Base-by-base conservation (phyloP, 805 yeast genomes). In the Pichia deserticola region DNA sequence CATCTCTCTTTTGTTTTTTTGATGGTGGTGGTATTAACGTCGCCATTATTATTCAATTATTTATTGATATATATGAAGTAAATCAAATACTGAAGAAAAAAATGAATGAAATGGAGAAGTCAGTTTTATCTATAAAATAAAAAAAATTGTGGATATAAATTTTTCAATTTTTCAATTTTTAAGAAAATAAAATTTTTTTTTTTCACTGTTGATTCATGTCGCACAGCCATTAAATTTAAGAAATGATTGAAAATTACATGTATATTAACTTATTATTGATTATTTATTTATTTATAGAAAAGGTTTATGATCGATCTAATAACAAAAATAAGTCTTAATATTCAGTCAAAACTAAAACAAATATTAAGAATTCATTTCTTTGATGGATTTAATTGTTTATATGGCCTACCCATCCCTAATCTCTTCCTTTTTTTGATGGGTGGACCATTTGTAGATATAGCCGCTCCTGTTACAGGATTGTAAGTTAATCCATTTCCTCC, bases 21-120 rank as follows among this genome's bases (percentile, higher is more conserved):
- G 96, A 84, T 25, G 87, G 95, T 39, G 97, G 98, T 29, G 99
- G 99, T 43, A 93, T 67, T 41, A 88, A 73, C 0, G 98, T 93
- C 46, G 98, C 93, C 98, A 92, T 90, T 38, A 20, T 20, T 20
- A 20, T 20, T 20, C 20, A 20, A 20, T 20, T 20, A 20, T 20
- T 20, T 20, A 20, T 20, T 20, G 20, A 3, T 20, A 20, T 20
- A 2, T 20, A 20, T 20, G 2, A 2, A 20, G 20, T 20, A 20
- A 20, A 20, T 2, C 3, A 20, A 20, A 20, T 20, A 20, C 20
- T 20, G 3, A 20, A 20, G 20, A 20, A 20, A 20, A 20, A 3
- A 20, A 2, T 20, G 3, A 20, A 20, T 20, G 20, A 20, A 20
- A 20, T 20, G 20, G 20, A 20, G 20, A 20, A 20, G 20, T 20